Evolutionary conservation across 345 rosid genomes (phyloP), one percentile per base, ranked within the genome.

Genomic region (Combretum micranthum): DNA sequence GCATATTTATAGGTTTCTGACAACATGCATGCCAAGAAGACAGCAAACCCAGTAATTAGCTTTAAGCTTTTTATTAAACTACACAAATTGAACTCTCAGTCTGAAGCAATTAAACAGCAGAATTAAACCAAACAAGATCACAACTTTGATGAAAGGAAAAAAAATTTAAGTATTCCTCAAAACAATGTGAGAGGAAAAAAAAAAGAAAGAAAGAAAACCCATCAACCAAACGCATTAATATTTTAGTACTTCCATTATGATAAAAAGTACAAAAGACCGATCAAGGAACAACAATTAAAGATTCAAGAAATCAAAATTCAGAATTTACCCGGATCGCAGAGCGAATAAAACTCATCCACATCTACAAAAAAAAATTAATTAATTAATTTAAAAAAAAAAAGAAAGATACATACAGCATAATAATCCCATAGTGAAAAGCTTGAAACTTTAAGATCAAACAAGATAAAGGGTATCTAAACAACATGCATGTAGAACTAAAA

Each of bases 251-350:
- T 32, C 39, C 39, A 32, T 9, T 4, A 32, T 7, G 10, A 32
- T 32, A 32, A 32, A 32, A 32, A 32, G 10, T 32, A 5, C 9
- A 4, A 32, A 32, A 56, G 22, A 44, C 50, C 15, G 25, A 44
- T 22, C 60, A 20, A 32, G 9, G 6, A 32, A 32, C 47, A 20
- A 37, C 50, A 39, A 20, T 20, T 57, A 20, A 12, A 18, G n/a
- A 57, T 19, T 17, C 50, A 20, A 16, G 15, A 65, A 51, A 32
- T 32, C 39, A 7, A 32, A 4, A 32, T 32, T 32, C 39, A 32
- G 69, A 62, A 44, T 75, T 70, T 46, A 94, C 99, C 97, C 76
- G 99, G 99, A 90, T 90, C 97, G 68, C 99, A 94, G 59, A 80
- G 95, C 66, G 77, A 61, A 71, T 81, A 94, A 59, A 94, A 84